Conservation (phyloP, 2,329 filamentous ascomycete species). For the Botrytis fragariae region DNA sequence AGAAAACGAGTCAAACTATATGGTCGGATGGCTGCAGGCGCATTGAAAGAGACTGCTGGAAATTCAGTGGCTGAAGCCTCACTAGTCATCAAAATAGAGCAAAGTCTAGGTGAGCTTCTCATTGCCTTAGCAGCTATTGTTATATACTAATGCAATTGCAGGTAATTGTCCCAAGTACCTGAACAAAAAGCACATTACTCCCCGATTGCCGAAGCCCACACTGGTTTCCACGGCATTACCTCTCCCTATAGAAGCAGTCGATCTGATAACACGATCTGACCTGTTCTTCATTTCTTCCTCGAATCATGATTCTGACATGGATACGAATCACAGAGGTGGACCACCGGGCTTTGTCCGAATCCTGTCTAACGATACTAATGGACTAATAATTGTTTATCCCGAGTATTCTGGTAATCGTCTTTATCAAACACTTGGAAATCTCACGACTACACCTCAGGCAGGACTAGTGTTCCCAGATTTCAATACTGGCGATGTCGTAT, state of each 20-base stretch:
- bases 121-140: neutral
- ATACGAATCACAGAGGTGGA: conserved; percentile 79
- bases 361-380: conserved; percentile 51
- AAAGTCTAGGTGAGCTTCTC: conserved; percentile 55
- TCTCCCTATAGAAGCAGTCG: conserved; percentile 33
- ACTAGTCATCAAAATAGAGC: conserved; percentile 65
- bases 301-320: conserved; percentile 65
- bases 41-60: conserved; percentile 42
- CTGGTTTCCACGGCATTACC: conserved; percentile 47
- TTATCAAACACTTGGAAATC: conserved; percentile 81
- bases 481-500: conserved; percentile 68
- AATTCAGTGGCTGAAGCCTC: conserved; percentile 39
- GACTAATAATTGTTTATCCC: conserved; percentile 62
- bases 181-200: conserved; percentile 65
- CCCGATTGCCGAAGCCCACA: conserved; percentile 52
- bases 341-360: conserved; percentile 71
- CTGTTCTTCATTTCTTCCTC: conserved; percentile 75
- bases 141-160: conserved; percentile 23
- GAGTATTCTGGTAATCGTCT: conserved; percentile 81
- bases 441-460: conserved; percentile 62
- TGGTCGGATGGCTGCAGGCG: conserved; percentile 67
- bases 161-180: conserved; percentile 88
- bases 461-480: conserved; percentile 75
- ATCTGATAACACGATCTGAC: conserved; percentile 63
- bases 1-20: conserved; percentile 71